Evolutionary conservation across 2,329 filamentous ascomycete genomes (phyloP), one percentile per base, ranked within the genome.

Genomic region (Metarhizium brunneum): DNA sequence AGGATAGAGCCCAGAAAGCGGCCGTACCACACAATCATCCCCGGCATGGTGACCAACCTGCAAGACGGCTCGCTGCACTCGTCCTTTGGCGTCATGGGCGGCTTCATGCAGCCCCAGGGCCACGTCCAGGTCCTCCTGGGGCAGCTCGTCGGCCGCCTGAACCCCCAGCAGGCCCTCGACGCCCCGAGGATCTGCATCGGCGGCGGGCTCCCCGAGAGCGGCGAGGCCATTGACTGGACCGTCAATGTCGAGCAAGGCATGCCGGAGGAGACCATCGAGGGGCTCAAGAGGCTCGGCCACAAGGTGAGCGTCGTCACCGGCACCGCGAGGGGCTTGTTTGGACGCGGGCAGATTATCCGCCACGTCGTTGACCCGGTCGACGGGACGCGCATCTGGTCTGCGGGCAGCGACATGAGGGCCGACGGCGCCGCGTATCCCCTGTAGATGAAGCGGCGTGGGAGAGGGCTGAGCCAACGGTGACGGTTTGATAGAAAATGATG

Each of bases 21-120:
- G 49, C 94, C 94, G 0, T 99, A 97, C 72, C 94, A 97, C 71
- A 99, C 94, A 54, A 97, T 99, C 69, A 99, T 99, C 64, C 92
- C 94, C 0, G 92, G 88, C 0, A 80, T 97, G 69, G 84, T 92
- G 18, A 97, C 94, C 0, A 90, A 94, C 62, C 68, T 82, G 18
- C 73, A 75, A 4, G 90, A 95, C 63, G 82, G 83, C 30, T 85
- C 81, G 51, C 73, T 97, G 56, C 89, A 96, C 69, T 87, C 84
- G 4, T 88, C 95, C 0, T 96, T 92, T 65, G 94, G 94, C 54
- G 92, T 97, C 58, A 97, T 97, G 94, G 94, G 94, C 53, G 92
- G 91, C 2, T 97, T 95, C 72, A 97, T 97, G 88, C 94, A 99
- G 73, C 94, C 94, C 0, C 94, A 97, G 71, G 94, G 92, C 25